Evolutionary conservation across 169 alveolate genomes (phyloP), one percentile per base, ranked within the genome.

Genomic region (Plasmodium vivax): DNA sequence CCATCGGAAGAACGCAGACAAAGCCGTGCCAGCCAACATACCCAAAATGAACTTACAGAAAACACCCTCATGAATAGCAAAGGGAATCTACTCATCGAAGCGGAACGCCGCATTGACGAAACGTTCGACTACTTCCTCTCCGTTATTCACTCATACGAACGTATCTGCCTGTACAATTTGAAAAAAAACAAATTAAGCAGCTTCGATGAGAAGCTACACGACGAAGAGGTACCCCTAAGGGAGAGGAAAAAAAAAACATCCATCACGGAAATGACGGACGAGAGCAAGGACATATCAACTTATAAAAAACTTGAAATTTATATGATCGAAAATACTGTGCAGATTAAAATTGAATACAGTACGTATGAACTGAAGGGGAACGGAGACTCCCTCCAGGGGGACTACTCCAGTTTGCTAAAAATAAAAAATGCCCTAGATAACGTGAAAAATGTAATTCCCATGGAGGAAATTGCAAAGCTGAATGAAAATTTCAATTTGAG

Each of bases 81-180:
- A 68, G 81, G 93, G 6, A 75, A 74, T 16, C 12, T 73, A 1
- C 9, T 88, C 27, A n/a, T 88, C 16, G 88, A 88, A 12, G 82
- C 68, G 10, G 94, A 88, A 80, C 79, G 82, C 79, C 32, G 79
- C 16, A 88, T 88, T 1, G 83, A 88, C 30, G 83, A 41, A 0
- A 80, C 54, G 10, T 88, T 56, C 34, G 84, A 80, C n/a, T 88
- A 88, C 34, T 88, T 88, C 51, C 32, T 88, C 27, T 88, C 94
- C 3, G 51, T 41, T 16, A 51, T 74, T 36, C 72, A 80, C 36
- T 88, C 94, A 43, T 73, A 36, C 62, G 94, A 88, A 23, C 94
- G 90, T 32, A 88, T 81, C 3, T 88, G 94, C 43, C 1, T 51
- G 14, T 88, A 88, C 73, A 88, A 88, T 51, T 41, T 74, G 23